Base-by-base conservation (phyloP, 164 flowering plant species). In the Liquidambar formosana region DNA sequence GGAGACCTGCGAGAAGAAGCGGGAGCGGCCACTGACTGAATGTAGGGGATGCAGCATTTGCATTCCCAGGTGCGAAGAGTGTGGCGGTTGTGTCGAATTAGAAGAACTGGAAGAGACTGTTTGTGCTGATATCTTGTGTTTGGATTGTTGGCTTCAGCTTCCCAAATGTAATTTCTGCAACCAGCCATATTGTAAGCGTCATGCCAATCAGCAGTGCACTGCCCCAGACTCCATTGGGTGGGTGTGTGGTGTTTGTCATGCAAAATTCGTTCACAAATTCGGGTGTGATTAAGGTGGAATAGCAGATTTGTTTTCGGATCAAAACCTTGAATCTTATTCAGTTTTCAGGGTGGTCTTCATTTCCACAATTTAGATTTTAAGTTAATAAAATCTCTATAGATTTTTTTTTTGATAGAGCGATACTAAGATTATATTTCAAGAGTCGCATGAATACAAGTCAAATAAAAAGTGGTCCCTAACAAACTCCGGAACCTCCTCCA, bases 91-190 rank as follows among this genome's bases (percentile, higher is more conserved):
- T 38, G 52, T 86, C 0, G 76, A 57, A 12, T 45, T 8, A 53
- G 89, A 81, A 9, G 91, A 86, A 44, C 10, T 49, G 5, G 90
- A 61, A 49, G 89, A 84, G 28, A 73, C 85, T 18, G 73, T 66
- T 10, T 92, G 98, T 67, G 66, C 49, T 12, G 93, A 92, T 60
- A 21, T 56, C 2, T 28, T 90, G 75, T 94, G 98, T 53, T 68
- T 59, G 8, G 76, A 77, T 15, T 94, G 98, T 61, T 92, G 97
- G 96, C 78, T 89, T 68, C 58, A 59, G 54, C 86, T 85, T 15
- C 90, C 94, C 1, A 92, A 94, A 72, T 94, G 97, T 68, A 74
- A 66, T 51, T 68, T 81, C 44, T 94, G 97, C 59, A 90, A 90
- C 70, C 86, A 78, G 75, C 85, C 97, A 0, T 85, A 83, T 18